Base-by-base conservation (phyloP, 164 flowering plant species). In the Berberis thunbergii region DNA sequence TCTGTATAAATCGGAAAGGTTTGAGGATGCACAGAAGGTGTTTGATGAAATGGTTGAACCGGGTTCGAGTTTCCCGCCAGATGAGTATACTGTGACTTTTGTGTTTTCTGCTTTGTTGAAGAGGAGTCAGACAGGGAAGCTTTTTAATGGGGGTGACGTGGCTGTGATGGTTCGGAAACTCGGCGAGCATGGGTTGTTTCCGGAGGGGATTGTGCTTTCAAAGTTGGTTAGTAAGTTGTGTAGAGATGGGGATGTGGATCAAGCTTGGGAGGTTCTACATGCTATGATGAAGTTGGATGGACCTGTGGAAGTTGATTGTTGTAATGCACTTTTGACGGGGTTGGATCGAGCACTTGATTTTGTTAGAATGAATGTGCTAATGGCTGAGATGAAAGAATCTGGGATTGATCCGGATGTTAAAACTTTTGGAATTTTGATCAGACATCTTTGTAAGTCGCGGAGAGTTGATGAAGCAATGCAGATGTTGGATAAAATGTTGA, bases 21-120 rank as follows among this genome's bases (percentile, higher is more conserved):
- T 72, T 4, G 67, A 68, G 6, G 78, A 78, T 69, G 94, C 87
- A 0, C 55, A 65, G n/a, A 56, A 65, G 2, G 40, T 87, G 78
- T 78, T 86, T 72, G 83, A 81, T 43, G 80, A 79, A 75, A 86
- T 92, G 95, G 79, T 86, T 64, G 56, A 75, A 40, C 60, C 72
- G 13, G 60, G 71, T 63, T 59, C 63, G 0, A 60, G 54, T 7
- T 74, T 56, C 49, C 70, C 57, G 2, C 87, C 89, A 0, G 72
- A 84, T 68, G 67, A 71, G 4, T 10, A 39, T 4, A 87, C 96
- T 4, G 70, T 67, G 52, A 67, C 69, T 61, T 78, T 84, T 54
- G 69, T 89, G 49, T 86, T 85, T 66, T 39, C 61, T 6, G 72
- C 63, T 0, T 64, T 81, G 41, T 54, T 71, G 73, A 72, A 59